phyloP scores from a whole-genome alignment of 495 filamentous ascomycete genomes.

The Thermothielavioides terrestris region DNA sequence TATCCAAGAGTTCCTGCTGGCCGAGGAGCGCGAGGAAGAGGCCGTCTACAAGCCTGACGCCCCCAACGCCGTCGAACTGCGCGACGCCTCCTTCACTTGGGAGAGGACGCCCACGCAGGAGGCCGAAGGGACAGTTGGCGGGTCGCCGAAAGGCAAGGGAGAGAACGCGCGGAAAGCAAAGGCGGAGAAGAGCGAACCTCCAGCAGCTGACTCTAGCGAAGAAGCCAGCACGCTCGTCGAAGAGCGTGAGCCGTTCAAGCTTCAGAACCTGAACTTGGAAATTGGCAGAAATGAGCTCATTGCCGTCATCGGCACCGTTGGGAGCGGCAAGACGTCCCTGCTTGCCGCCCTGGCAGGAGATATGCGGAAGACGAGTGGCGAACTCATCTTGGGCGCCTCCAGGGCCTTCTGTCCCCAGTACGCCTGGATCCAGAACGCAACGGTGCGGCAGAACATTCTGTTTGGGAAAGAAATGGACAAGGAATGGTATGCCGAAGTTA shows the following conservation, averaged over 20 bases:
- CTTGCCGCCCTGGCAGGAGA: constrained; percentile 87
- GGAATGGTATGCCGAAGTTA: constrained; percentile 54
- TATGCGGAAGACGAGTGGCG: constrained; percentile 75
- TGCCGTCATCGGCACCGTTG: constrained; percentile 85
- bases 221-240: constrained; percentile 47
- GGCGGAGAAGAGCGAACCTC: constrained; percentile 17
- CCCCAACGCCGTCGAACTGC: constrained; percentile 61
- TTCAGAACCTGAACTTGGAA: constrained; percentile 63
- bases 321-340: constrained; percentile 85
- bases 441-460: constrained; percentile 77
- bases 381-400: constrained; percentile 63
- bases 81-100: constrained; percentile 83
- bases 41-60: constrained; percentile 52
- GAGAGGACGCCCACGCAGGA: constrained; percentile 65
- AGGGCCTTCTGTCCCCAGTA: constrained; percentile 91
- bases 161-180: constrained; percentile 37
- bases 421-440: constrained; percentile 93
- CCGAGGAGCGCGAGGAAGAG: constrained; percentile 77
- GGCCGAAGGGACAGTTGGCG: constrained; percentile 33
- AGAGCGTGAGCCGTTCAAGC: constrained; percentile 66
- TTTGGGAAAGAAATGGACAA: constrained; percentile 73
- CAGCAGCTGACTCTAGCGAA: constrained; percentile 29
- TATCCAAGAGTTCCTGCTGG: constrained; percentile 76
- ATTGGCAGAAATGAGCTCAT: constrained; percentile 76
- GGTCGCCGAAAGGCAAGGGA: constrained; percentile 24